These are phyloP conservation scores for Skeletonema menzelii DNA, from an alignment of 108 stramenopile species.

Conservation along the genomic window DNA sequence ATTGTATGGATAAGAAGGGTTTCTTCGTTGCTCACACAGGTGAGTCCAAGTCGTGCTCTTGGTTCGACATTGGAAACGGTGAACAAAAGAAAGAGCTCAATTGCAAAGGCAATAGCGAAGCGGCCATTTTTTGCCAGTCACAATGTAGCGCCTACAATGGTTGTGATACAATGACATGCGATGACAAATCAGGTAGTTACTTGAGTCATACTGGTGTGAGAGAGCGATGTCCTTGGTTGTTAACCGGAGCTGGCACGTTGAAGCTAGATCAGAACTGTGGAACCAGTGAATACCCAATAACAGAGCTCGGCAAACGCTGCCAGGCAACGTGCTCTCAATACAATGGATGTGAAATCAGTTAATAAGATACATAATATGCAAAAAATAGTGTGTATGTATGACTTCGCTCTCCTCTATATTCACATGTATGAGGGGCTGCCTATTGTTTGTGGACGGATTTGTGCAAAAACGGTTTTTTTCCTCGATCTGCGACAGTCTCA, in stretches of 20 bases:
- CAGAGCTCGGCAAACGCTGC: slow-evolving; percentile 36
- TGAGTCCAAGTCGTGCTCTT: slow-evolving; percentile 31
- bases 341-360: slow-evolving; percentile 22
- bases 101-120: slow-evolving; percentile 21
- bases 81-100: slow-evolving; percentile 32
- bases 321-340: slow-evolving; percentile 33
- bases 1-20: slow-evolving; percentile 30
- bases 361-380: background rate
- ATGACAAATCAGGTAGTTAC: slow-evolving; percentile 30
- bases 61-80: slow-evolving; percentile 33
- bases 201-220: slow-evolving; percentile 34
- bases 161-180: slow-evolving; percentile 22
- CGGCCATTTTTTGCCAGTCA: slow-evolving; percentile 29
- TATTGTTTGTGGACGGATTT: no score
- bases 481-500: no score
- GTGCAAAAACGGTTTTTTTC: no score
- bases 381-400: no score
- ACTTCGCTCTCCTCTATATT: no score
- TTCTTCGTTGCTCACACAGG: slow-evolving; percentile 28
- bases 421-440: no score
- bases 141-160: slow-evolving; percentile 39
- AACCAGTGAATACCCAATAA: slow-evolving; percentile 12
- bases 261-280: slow-evolving; percentile 41
- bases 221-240: slow-evolving; percentile 34
- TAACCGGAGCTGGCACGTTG: slow-evolving; percentile 27